Base-by-base conservation (phyloP, 805 yeast genomes). In the Ogataea paradorogensis region DNA sequence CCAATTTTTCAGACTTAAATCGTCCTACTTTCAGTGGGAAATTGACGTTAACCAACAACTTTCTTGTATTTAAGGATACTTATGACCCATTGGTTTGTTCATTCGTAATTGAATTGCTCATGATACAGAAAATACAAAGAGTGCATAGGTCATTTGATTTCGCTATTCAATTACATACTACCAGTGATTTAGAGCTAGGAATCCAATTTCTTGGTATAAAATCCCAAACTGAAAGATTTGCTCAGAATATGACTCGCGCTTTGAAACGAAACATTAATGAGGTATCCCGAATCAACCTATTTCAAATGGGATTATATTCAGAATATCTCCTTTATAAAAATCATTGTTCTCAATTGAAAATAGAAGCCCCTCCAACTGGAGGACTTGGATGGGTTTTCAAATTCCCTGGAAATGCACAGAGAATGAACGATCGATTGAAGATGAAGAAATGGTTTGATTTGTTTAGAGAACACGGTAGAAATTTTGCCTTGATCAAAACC, bases 391-490 rank as follows among this genome's bases (percentile, higher is more conserved):
- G 84, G 55, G 64, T 65, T 9, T 91, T 80, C 64, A 83, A 85
- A 48, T 93, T 82, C 58, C 99, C 99, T 0, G 99, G 99, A 0
- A 88, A 87, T 58, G 75, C 95, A 3, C 75, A 74, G 44, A 80
- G 80, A 44, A 66, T 79, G 35, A 77, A 87, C 39, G 97, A 91
- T 56, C 83, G 86, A 51, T 71, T 89, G 5, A 91, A 90, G 50
- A 77, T 91, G 75, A 82, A 91, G 52, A 68, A 89, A 38, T 93
- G 99, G 99, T 88, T 86, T 56, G 97, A 91, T 55, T 84, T 85
- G 53, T 84, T 90, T 59, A 72, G 82, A 42, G 76, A 77, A 14
- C 82, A 89, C 53, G 99, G 99, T 21, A 71, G 95, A 33, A 89
- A 90, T 54, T 65, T 93, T 36, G 80, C 95, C 1, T 52, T 91